phyloP scores from a whole-genome alignment of 139 green algal genomes.

The Pleodorina starrii region DNA sequence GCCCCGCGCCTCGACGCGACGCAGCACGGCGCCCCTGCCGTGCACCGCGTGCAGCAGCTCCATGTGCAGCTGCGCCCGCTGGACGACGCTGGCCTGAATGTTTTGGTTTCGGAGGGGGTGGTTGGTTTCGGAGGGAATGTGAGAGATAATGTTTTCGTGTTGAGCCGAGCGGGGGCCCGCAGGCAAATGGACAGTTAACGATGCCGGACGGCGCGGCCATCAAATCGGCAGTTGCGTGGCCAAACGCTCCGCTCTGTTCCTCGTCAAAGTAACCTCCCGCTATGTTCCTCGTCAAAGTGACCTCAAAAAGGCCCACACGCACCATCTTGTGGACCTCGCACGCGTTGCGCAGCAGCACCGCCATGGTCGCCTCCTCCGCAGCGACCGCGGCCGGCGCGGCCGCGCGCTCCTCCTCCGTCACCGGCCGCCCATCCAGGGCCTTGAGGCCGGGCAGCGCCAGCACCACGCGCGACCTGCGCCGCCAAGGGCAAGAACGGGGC shows the following conservation, averaged over 20 bases:
- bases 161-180: too few species aligned
- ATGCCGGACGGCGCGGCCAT: too few species aligned
- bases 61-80: slow-evolving; percentile 74
- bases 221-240: too few species aligned
- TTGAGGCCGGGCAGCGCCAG: slow-evolving; percentile 58
- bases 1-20: slow-evolving; percentile 3
- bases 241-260: too few species aligned
- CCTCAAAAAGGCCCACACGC: too few species aligned
- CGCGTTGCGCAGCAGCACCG: slow-evolving; percentile 77
- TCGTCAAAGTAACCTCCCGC: too few species aligned
- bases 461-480: slow-evolving; percentile 61
- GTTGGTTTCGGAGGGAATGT: too few species aligned
- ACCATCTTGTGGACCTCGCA: slow-evolving; percentile 86
- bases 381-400: slow-evolving; percentile 55
- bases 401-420: slow-evolving; percentile 66
- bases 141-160: too few species aligned
- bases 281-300: too few species aligned
- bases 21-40: slow-evolving; percentile 24
- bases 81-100: slow-evolving; percentile 61
- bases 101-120: too few species aligned
- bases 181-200: too few species aligned
- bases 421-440: slow-evolving; percentile 72
- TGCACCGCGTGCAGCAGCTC: slow-evolving; percentile 73
- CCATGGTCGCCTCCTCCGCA: slow-evolving; percentile 70
- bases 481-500: too few species aligned